Base-by-base conservation (phyloP, 2,329 filamentous ascomycete species). In the Waltergamsia citrina region DNA sequence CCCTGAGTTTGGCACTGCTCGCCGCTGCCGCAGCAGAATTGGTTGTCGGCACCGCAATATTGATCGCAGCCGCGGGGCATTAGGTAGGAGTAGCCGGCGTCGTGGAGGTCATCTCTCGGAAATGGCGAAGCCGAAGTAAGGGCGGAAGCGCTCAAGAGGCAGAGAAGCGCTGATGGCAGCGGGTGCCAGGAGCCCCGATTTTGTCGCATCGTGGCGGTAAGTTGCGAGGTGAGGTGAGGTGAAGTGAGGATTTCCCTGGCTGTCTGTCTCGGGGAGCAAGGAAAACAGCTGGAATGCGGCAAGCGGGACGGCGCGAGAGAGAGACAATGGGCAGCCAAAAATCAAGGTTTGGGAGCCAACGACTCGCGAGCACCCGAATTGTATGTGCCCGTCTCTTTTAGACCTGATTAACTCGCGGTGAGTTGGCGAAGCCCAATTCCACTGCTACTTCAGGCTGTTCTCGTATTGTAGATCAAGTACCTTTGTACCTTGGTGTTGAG, bases 11-110 rank as follows among this genome's bases (percentile, higher is more conserved):
- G 66, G 59, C 74, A 78, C 21, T 55, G 47, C 47, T 72, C 53
- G 34, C 58, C 59, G 35, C 53, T 43, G 16, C 50, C 51, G 47
- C 74, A 79, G 57, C 74, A 78, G 52, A 66, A 67, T 49, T 71
- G 63, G 44, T 67, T 67, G 35, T 71, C 54, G 33, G 56, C 52
- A 40, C 74, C 74, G 53, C 74, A 79, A 53, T 66, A 66, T 23
- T 62, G 51, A 29, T 53, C 59, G 57, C 73, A 77, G 36, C 50
- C 53, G 41, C 69, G 63, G 15, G 53, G 56, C 56, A 65, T 58
- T 26, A 76, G 62, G 41, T 61, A 74, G 36, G 65, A 65, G 45
- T 60, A 65, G 43, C 69, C 70, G 20, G 43, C 38, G 46, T 65
- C 64, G 45, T 67, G 62, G 20, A 69, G 49, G 38, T 59, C 56